phyloP scores from a whole-genome alignment of 352 stramenopile genomes.

The Pythium sukuiense region DNA sequence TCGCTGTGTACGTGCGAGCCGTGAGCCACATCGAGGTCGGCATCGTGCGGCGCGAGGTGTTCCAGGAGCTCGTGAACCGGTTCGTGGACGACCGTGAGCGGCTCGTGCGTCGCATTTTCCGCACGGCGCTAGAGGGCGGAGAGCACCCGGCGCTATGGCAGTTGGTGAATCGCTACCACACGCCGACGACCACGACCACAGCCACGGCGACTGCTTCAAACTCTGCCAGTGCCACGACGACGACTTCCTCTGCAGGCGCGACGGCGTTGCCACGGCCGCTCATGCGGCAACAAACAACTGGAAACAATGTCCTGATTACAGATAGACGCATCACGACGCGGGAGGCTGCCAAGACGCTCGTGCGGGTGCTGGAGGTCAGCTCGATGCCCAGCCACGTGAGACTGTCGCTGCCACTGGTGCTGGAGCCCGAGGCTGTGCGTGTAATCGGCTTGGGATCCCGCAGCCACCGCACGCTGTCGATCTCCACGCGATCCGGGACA shows the following conservation, averaged over 20 bases:
- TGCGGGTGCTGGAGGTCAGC: conserved; percentile 6
- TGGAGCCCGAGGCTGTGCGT: conserved; percentile 5
- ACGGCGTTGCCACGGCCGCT: background rate
- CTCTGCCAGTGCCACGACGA: background rate
- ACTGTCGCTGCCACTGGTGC: conserved; percentile 9
- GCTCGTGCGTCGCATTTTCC: conserved; percentile 27
- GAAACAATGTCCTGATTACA: background rate
- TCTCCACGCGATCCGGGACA: background rate
- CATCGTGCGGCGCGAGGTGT: conserved; percentile 12
- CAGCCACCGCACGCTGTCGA: background rate
- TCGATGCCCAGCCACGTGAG: background rate
- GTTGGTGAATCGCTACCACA: background rate
- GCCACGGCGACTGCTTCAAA: background rate
- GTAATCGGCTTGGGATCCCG: background rate
- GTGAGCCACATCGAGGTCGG: conserved; percentile 30
- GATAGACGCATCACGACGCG: conserved; percentile 2
- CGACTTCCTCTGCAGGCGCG: background rate
- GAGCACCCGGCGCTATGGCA: conserved; percentile 29
- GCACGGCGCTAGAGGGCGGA: conserved; percentile 21
- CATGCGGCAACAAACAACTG: background rate
- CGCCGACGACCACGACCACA: background rate
- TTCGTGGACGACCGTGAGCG: conserved; percentile 25
- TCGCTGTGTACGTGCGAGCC: conserved; percentile 23
- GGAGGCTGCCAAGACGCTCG: conserved; percentile 15
- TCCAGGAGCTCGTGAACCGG: conserved; percentile 26